Conservation (phyloP, 805 yeast species). For the Pichia occidentalis region DNA sequence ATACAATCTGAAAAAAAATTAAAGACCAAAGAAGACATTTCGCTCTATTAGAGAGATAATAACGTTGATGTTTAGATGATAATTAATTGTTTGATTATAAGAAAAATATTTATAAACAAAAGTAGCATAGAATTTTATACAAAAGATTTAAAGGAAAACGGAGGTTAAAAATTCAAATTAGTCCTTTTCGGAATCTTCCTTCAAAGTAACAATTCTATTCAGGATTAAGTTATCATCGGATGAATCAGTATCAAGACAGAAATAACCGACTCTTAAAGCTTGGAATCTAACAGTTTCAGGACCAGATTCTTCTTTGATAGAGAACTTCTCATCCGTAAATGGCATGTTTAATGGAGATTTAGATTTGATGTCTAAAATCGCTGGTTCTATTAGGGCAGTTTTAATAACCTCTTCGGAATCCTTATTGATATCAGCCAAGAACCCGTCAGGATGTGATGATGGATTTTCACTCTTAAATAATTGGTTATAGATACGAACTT, state of each 20-base stretch:
- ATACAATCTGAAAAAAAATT: too few species aligned
- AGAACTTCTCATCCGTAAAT: constrained; percentile 51
- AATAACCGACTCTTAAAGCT: constrained; percentile 94
- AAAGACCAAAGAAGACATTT: too few species aligned
- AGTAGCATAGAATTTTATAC: background rate
- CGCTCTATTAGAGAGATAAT: too few species aligned
- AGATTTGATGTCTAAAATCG: constrained; percentile 57
- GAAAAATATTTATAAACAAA: too few species aligned
- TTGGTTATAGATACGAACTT: constrained; percentile 82
- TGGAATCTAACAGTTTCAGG: constrained; percentile 93
- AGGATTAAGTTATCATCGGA: constrained; percentile 56
- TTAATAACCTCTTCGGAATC: constrained; percentile 64
- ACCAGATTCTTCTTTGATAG: constrained; percentile 61
- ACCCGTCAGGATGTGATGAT: constrained; percentile 80
- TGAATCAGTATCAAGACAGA: constrained; percentile 81
- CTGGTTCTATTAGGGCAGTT: constrained; percentile 71
- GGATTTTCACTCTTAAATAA: constrained; percentile 92
- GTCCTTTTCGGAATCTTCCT: constrained; percentile 61
- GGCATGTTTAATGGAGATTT: constrained; percentile 74
- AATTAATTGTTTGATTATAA: too few species aligned
- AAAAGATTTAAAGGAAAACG: background rate
- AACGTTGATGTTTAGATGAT: too few species aligned
- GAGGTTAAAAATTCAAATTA: constrained; percentile 5
- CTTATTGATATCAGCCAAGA: constrained; percentile 73
- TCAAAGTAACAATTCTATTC: constrained; percentile 89